Percentiles rank a stretch among this genome's conserved stretches.
These are phyloP conservation scores for Pelargonium australe DNA, from an alignment of 441 rosid species.

Conservation along the genomic window DNA sequence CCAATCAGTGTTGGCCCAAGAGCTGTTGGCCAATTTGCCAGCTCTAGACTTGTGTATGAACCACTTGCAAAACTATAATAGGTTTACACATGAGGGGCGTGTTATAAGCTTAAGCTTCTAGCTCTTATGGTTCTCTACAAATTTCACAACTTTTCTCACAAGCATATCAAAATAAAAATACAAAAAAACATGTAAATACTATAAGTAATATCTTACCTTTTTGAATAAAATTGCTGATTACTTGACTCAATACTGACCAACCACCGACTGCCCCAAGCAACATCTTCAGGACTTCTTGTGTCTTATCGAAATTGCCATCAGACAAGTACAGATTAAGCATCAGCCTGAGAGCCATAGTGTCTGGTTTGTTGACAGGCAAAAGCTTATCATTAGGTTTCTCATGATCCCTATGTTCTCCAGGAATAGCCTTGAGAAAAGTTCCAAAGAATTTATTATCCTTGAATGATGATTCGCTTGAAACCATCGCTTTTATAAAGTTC, in stretches of 20 bases:
- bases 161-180: conserved; percentile 5
- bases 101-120: too few relatives aligned
- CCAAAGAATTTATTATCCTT: conserved; percentile 46
- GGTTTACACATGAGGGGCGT: too few relatives aligned
- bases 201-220: conserved; percentile 38
- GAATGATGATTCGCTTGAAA: conserved; percentile 24
- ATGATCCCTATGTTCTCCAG: conserved; percentile 20
- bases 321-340: conserved; percentile 44
- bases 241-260: conserved; percentile 41
- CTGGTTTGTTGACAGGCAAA: conserved; percentile 31
- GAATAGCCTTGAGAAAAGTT: conserved; percentile 42
- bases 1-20: too few relatives aligned
- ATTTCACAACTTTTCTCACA: background rate
- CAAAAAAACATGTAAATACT: background rate
- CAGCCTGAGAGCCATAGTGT: conserved; percentile 49
- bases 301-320: conserved; percentile 30
- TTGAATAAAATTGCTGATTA: conserved; percentile 40
- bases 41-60: too few relatives aligned
- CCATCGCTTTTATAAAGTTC: conserved; percentile 45
- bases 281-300: conserved; percentile 40
- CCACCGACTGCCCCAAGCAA: conserved; percentile 48
- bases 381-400: conserved; percentile 24
- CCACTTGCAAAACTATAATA: too few relatives aligned
- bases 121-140: too few relatives aligned
- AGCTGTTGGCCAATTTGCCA: too few relatives aligned